Evolutionary conservation across 2,329 filamentous ascomycete genomes (phyloP).

Genomic region (Sporothrix pallida): DNA sequence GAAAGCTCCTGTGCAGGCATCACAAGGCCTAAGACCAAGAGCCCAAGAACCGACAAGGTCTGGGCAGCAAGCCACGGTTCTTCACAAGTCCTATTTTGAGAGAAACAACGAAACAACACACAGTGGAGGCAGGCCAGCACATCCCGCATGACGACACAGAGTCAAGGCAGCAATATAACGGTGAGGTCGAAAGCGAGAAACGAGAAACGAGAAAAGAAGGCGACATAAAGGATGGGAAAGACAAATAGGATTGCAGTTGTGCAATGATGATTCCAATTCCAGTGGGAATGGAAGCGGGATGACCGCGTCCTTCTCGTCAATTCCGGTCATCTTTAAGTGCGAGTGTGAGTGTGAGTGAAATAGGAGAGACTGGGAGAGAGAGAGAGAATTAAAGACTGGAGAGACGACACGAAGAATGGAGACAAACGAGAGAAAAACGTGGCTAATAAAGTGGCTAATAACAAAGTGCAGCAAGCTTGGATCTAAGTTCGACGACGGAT

Average conservation of each 20-base stretch:
- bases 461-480: not conserved
- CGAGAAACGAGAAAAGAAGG: too few species aligned
- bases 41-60: too few species aligned
- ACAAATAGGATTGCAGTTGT: not conserved
- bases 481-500: conserved; percentile 9
- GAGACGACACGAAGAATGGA: not conserved
- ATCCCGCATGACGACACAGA: conserved; percentile 22
- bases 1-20: not conserved
- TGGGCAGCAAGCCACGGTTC: not conserved
- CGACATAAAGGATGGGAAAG: not conserved
- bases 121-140: conserved; percentile 6
- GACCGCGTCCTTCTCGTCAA: not conserved
- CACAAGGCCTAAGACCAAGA: not conserved
- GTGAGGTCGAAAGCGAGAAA: not conserved
- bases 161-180: not conserved
- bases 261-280: not conserved
- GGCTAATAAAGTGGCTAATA: conserved; percentile 14
- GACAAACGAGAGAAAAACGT: conserved; percentile 3
- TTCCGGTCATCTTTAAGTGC: conserved; percentile 4
- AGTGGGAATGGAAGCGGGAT: not conserved
- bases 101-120: not conserved
- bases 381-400: too few species aligned
- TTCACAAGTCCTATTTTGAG: not conserved
- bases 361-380: not conserved
- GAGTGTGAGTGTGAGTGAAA: not conserved